Evolutionary conservation across 257 asterid species (phyloP), one percentile per base, ranked within the genome.

Genomic region (Thymus mandschuricus): DNA sequence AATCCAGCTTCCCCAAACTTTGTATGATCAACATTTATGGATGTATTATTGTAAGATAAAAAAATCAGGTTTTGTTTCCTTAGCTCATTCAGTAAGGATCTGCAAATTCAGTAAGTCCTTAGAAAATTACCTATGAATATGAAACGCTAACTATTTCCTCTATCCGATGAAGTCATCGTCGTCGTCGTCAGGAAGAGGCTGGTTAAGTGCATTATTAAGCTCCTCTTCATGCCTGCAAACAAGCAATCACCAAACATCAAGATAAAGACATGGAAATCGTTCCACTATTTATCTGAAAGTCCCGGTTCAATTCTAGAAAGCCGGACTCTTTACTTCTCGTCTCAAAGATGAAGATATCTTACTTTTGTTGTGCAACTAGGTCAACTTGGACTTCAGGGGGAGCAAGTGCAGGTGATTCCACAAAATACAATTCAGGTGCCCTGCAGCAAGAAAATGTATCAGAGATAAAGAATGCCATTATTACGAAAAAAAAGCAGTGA

Each of bases 151-250:
- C 10, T 21, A 7, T 10, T 35, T 2, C 50, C 48, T 21, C 21
- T 49, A 66, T 33, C 21, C 71, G 51, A 51, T 41, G 10, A 69
- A 40, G 56, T 69, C 69, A 6, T 89, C 96, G 9, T 89, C 96
- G 62, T 88, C 96, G 1, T 90, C 96, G 48, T 90, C 96, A 0
- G 97, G 96, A 59, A 90, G 92, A 27, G 97, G 97, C 79, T 85
- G 96, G 44, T 58, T 74, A 15, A 86, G 86, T 2, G 96, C 96
- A 61, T 59, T 71, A 1, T 44, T 66, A n/a, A 90, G 88, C 80
- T 90, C 96, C 1, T 81, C 87, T 74, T 90, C 97, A 56, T 88
- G 96, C 78, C 96, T 89, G 74, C 44, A 72, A 66, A 67, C 12
- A 33, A 54, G 33, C 12, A 54, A 54, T 28, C 41, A 38, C 41